These are phyloP conservation scores for Tulasnella calospora DNA, from an alignment of 768 basidiomycete genomes.

Conservation along the genomic window DNA sequence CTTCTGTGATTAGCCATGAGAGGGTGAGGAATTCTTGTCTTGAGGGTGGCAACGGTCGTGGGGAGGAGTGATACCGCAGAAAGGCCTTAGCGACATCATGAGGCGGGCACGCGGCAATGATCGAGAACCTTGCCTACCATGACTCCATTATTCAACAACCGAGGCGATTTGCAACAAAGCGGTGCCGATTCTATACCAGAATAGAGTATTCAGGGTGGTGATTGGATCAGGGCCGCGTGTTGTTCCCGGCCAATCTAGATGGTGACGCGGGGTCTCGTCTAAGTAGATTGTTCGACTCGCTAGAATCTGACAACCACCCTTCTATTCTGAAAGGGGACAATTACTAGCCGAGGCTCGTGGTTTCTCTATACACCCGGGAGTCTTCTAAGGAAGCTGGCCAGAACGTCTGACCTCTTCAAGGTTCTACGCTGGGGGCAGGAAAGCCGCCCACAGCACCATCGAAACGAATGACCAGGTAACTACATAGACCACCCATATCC, in stretches of 20 bases:
- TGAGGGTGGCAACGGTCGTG: not conserved
- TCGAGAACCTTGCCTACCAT: not conserved
- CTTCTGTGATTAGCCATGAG: not conserved
- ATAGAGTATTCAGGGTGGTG: not conserved
- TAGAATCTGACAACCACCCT: not conserved
- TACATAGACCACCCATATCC: conserved; percentile 71
- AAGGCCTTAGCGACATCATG: conserved; percentile 2
- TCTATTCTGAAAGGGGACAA: not conserved
- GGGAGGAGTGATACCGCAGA: not conserved
- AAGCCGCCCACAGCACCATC: conserved; percentile 72
- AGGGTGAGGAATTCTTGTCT: not conserved
- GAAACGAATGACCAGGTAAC: conserved; percentile 68
- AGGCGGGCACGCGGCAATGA: not conserved
- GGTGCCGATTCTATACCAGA: not conserved
- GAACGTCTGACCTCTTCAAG: not conserved
- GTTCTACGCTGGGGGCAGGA: conserved; percentile 81
- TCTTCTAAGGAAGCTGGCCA: not conserved
- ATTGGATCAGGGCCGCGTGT: not conserved
- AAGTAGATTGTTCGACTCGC: not conserved
- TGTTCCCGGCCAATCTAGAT: not conserved
- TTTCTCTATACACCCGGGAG: not conserved
- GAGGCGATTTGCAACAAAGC: not conserved
- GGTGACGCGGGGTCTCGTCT: not conserved
- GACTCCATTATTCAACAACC: not conserved
- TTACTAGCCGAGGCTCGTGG: not conserved